phyloP scores from a whole-genome alignment of 2,329 filamentous ascomycete species.

The Scortechinia acanthostroma region DNA sequence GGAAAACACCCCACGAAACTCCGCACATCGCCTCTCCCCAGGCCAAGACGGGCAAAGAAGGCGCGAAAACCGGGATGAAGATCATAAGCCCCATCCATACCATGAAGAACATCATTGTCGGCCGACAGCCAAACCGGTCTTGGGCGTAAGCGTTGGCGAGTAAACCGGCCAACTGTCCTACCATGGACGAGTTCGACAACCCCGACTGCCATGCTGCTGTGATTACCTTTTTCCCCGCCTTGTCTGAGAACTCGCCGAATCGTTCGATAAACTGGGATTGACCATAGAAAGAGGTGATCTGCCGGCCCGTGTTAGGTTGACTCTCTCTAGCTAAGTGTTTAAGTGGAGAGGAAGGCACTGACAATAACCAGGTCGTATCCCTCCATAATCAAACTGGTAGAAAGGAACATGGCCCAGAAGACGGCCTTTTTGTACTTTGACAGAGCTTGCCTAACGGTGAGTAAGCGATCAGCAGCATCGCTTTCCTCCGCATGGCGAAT shows the following conservation, averaged over 20 bases:
- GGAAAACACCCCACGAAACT: slow-evolving; percentile 4
- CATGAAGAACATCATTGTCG: neutral
- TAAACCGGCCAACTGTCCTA: slow-evolving; percentile 3
- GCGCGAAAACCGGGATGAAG: neutral
- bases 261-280: slow-evolving; percentile 3
- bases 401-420: slow-evolving; percentile 3
- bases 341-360: no score
- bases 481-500: no score
- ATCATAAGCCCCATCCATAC: slow-evolving; percentile 4
- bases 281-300: slow-evolving; percentile 4
- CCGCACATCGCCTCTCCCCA: neutral
- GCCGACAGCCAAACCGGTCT: slow-evolving; percentile 2
- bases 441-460: neutral
- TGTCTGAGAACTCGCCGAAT: slow-evolving; percentile 3
- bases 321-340: neutral
- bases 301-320: neutral
- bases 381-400: slow-evolving; percentile 3
- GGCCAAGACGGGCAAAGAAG: neutral
- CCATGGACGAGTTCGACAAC: neutral
- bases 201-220: slow-evolving; percentile 3
- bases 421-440: slow-evolving; percentile 3
- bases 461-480: slow-evolving; percentile 1
- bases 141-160: neutral
- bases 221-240: no score
- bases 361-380: neutral